phyloP scores from a whole-genome alignment of 1,139 yeast genomes.

The Arxiozyma telluris region DNA sequence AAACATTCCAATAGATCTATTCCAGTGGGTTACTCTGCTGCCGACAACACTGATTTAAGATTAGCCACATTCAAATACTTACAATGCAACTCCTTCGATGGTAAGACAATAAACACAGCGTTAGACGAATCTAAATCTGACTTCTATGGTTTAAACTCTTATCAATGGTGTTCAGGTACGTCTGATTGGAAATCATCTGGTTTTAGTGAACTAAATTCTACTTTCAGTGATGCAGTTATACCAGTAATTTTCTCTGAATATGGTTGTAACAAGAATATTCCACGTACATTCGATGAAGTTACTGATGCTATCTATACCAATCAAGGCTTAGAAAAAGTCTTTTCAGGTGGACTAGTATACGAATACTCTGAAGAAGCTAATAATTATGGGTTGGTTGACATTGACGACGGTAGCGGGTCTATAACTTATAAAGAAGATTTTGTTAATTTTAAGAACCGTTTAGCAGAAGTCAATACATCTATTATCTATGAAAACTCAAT shows the following conservation, averaged over 20 bases:
- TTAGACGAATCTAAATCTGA: conserved; percentile 62
- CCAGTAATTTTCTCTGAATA: conserved; percentile 85
- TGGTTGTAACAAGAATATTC: conserved; percentile 56
- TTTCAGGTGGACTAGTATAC: conserved; percentile 74
- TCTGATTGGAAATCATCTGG: conserved; percentile 62
- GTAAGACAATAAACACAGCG: conserved; percentile 33
- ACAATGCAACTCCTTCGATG: conserved; percentile 53
- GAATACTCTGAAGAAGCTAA: conserved; percentile 64
- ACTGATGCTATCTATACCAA: conserved; percentile 43
- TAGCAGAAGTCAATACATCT: conserved; percentile 38
- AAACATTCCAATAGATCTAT: conserved; percentile 60
- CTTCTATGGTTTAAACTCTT: conserved; percentile 85
- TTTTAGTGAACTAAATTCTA: conserved; percentile 50
- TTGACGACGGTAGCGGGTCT: conserved; percentile 35
- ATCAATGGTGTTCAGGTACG: conserved; percentile 83
- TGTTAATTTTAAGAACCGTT: conserved; percentile 44
- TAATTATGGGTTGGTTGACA: conserved; percentile 60
- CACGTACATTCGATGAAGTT: conserved; percentile 66
- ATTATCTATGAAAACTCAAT: conserved; percentile 36
- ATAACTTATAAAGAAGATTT: conserved; percentile 47
- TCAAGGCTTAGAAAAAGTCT: conserved; percentile 41
- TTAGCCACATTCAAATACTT: conserved; percentile 72
- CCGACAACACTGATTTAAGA: conserved; percentile 68
- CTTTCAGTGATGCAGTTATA: conserved; percentile 50
- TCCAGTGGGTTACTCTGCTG: conserved; percentile 92